Base-by-base conservation (phyloP, 192 early-diverging fungal species). In the Endogone sp. region DNA sequence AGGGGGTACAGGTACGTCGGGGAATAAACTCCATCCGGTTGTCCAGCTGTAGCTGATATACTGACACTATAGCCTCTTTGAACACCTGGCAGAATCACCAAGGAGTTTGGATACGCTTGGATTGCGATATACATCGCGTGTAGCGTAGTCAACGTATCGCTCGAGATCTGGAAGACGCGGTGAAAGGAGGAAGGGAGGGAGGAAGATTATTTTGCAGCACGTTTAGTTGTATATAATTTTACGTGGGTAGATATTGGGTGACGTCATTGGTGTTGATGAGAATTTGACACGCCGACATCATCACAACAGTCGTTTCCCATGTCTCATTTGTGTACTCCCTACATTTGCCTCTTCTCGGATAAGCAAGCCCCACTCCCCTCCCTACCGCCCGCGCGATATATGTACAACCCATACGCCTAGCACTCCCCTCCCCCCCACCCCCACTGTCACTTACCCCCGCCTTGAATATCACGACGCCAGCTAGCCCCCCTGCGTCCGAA, bases 1-100 rank as follows among this genome's bases (percentile, higher is more conserved):
- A 85, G 83, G 30, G 78, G 80, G 23, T 93, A 89, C 69, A 60
- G 22, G 59, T 60, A 28, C 10, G 59, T 60, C 8, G 37, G n/a
- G n/a, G n/a, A n/a, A n/a, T n/a, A n/a, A n/a, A n/a, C n/a, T n/a
- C n/a, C n/a, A n/a, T n/a, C n/a, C n/a, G n/a, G n/a, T n/a, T n/a
- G n/a, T n/a, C n/a, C n/a, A n/a, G n/a, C n/a, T n/a, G 37, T 49
- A 11, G 1, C 37, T 49, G 9, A 16, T 16, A 16, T 49, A 49
- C 16, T 49, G 16, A 49, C 16, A 49, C 16, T 49, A 11, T 1
- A 49, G 6, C 16, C 37, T 49, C 16, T 16, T 49, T 49, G n/a
- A n/a, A n/a, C n/a, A n/a, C 16, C 37, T 49, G 6, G 37, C 37
- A 49, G 37, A 16, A 49, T 49, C 37, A 49, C 37, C 9, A 49